Evolutionary conservation across 176 grass and related monocot genomes (phyloP).

Genomic region (Carex parvula): DNA sequence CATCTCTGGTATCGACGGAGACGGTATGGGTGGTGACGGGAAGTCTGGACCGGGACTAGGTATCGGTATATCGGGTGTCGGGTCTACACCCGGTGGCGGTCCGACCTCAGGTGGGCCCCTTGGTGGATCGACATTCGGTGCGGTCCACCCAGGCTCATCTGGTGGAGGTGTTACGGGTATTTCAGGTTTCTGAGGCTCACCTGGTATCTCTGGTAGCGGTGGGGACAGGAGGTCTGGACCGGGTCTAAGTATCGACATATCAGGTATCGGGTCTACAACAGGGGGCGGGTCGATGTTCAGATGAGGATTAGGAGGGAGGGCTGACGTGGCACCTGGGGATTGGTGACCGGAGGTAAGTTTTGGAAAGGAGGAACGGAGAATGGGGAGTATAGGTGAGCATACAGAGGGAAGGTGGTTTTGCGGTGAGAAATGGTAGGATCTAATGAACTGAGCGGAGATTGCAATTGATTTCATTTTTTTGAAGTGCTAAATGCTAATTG

Average conservation of each 20-base stretch:
- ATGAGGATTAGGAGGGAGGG: background rate
- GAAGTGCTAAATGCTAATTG: background rate
- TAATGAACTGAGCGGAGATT: background rate
- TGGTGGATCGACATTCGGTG: slow-evolving; percentile 29
- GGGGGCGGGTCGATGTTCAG: slow-evolving; percentile 39
- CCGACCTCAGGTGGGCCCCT: slow-evolving; percentile 10
- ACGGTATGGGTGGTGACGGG: slow-evolving; percentile 49
- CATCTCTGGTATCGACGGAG: slow-evolving; percentile 49
- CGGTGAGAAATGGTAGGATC: background rate
- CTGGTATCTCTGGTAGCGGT: slow-evolving; percentile 46
- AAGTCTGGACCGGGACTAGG: slow-evolving; percentile 40
- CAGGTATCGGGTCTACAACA: slow-evolving; percentile 42
- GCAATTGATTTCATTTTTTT: background rate
- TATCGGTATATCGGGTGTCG: slow-evolving; percentile 18
- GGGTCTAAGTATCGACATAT: slow-evolving; percentile 20
- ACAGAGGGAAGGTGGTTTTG: background rate
- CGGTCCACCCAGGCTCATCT: background rate
- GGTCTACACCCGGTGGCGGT: slow-evolving; percentile 27
- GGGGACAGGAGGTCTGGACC: slow-evolving; percentile 27
- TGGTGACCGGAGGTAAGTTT: background rate
- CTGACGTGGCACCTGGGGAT: background rate
- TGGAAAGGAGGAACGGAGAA: background rate
- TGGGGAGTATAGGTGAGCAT: background rate
- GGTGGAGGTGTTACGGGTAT: slow-evolving; percentile 21
- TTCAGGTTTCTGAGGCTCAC: slow-evolving; percentile 39